Base-by-base conservation (phyloP, 106 monocot species). In the Hemerocallis citrina region DNA sequence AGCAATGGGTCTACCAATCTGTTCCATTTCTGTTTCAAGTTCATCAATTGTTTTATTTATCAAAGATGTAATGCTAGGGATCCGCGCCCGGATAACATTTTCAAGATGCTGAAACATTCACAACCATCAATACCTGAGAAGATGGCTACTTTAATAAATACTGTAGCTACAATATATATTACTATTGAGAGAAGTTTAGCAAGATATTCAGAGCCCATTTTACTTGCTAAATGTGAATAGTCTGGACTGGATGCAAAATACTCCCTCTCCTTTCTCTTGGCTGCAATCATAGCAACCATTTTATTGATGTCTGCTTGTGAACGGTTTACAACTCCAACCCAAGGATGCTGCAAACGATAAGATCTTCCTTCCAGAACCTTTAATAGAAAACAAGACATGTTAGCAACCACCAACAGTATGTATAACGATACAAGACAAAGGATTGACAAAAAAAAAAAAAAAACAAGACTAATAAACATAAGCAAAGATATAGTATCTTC, bases 121-220 rank as follows among this genome's bases (percentile, higher is more conserved):
- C 15, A 55, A 55, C 16, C 2, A 32, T 32, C 2, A 22, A 52
- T 25, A 7, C 8, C 25, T 4, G 38, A 59, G 22, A 20, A 22
- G 20, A 20, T 22, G n/a, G 24, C 11, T 15, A 4, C 17, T 20
- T 2, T 2, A 20, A 13, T 4, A 9, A 12, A 50, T 17, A 5
- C 9, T 38, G 11, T 22, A 59, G 27, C 14, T 15, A 57, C 31
- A 3, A 5, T 5, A 21, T 41, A 44, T 34, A 1, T 16, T 74
- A 85, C 85, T 71, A 20, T 46, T 27, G 85, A 85, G 30, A 85
- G 80, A 64, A 85, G 77, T 61, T 77, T 85, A 27, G 85, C 85
- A 36, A 85, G 77, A 67, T 85, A 85, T 65, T 85, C 85, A 37
- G 85, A 85, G 48, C 85, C 85, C 85, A 85, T 85, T 77, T 81